Percentiles rank a stretch among this genome's conserved stretches.
These are phyloP conservation scores for Eucalyptus marginata DNA, from an alignment of 345 rosid genomes.

Conservation along the genomic window DNA sequence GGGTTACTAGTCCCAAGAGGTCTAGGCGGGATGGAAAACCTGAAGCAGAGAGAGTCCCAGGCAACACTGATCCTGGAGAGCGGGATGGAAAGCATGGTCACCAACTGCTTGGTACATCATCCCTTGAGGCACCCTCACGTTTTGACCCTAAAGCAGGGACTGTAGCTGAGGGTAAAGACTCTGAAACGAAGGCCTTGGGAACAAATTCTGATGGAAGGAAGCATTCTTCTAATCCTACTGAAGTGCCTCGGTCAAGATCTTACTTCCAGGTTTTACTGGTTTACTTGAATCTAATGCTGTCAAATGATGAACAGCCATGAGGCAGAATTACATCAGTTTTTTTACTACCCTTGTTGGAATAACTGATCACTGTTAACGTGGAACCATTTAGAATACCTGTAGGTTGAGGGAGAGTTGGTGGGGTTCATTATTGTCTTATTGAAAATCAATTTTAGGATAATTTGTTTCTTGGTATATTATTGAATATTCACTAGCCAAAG, in stretches of 20 bases:
- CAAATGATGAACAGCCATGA: neutral
- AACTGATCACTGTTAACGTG: neutral
- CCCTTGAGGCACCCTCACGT: conserved; percentile 27
- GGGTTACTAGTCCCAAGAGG: conserved; percentile 56
- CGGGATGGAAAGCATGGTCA: conserved; percentile 28
- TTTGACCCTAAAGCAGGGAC: conserved; percentile 15
- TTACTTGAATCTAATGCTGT: neutral
- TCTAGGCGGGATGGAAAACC: conserved; percentile 70
- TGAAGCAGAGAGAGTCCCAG: conserved; percentile 24
- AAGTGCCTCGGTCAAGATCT: conserved; percentile 42
- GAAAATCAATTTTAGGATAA: neutral
- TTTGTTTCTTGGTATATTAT: neutral
- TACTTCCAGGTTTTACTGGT: conserved; percentile 47
- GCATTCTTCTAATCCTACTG: conserved; percentile 22
- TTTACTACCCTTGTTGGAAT: neutral
- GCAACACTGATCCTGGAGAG: conserved; percentile 20
- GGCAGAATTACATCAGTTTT: neutral
- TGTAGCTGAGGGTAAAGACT: conserved; percentile 21
- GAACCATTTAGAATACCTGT: neutral
- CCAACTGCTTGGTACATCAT: conserved; percentile 42
- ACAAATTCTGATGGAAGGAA: conserved; percentile 17
- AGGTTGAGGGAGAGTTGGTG: neutral
- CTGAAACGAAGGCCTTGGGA: conserved; percentile 28
- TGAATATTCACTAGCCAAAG: neutral
- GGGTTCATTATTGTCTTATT: neutral